A percentile compares a stretch with the other conserved stretches of the same genome.
phyloP scores from a whole-genome alignment of 2,329 filamentous ascomycete species.

The Cladosporium austrohemisphaericum region DNA sequence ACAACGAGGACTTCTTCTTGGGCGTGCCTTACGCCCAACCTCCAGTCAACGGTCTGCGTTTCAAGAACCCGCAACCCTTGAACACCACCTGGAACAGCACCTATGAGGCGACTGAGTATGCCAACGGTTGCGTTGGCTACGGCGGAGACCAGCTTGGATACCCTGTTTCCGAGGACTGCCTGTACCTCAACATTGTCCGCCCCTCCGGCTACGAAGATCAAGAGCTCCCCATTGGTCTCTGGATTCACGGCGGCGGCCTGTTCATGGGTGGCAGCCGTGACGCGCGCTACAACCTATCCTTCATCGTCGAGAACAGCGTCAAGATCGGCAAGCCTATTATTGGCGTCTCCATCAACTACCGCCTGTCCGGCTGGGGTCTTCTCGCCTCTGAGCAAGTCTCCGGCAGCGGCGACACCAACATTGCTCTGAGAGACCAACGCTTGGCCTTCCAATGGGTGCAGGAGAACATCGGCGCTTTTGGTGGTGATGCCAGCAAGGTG shows the following conservation, averaged over 20 bases:
- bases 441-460: slow-evolving; percentile 45
- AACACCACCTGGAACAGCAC: slow-evolving; percentile 39
- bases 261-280: slow-evolving; percentile 47
- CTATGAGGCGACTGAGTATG: slow-evolving; percentile 40
- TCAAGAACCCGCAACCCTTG: slow-evolving; percentile 32
- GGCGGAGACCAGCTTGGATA: slow-evolving; percentile 34
- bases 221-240: slow-evolving; percentile 48
- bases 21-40: slow-evolving; percentile 40
- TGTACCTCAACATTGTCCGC: slow-evolving; percentile 60
- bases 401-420: slow-evolving; percentile 51
- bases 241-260: slow-evolving; percentile 44
- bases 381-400: slow-evolving; percentile 54
- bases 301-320: slow-evolving; percentile 50
- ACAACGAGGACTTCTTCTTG: slow-evolving; percentile 47
- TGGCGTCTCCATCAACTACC: slow-evolving; percentile 59
- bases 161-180: slow-evolving; percentile 53
- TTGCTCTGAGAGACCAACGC: slow-evolving; percentile 43
- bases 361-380: slow-evolving; percentile 67
- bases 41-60: slow-evolving; percentile 32
- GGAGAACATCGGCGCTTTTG: slow-evolving; percentile 56
- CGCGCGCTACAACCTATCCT: slow-evolving; percentile 60
- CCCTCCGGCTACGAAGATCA: slow-evolving; percentile 44
- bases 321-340: slow-evolving; percentile 50
- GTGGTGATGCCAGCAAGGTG: slow-evolving; percentile 62
- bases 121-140: slow-evolving; percentile 41